Evolutionary conservation across 225 moss, liverwort and hornwort species (phyloP), one percentile per base, ranked within the genome.

Genomic region (Physcomitrellopsis africana): DNA sequence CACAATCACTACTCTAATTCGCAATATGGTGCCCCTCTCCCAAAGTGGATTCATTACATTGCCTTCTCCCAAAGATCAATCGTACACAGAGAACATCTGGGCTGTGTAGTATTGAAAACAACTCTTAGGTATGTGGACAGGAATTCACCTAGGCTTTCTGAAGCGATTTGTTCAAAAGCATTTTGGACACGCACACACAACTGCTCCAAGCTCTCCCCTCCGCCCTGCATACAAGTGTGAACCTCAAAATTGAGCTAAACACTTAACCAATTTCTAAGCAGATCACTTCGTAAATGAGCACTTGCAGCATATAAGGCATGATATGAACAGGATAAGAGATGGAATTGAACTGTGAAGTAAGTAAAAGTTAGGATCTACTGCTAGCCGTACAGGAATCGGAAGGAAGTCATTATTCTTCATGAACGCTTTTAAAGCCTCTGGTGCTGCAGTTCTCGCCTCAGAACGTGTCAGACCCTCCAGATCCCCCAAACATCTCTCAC

Each of bases 191-290:
- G 96, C 44, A 85, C 81, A 72, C 84, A 82, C 37, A 96, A 80
- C 78, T 93, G 90, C 62, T 96, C 92, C 80, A 93, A 77, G 82
- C 90, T 93, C 82, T 96, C 96, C 14, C 93, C 96, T 80, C 96
- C 96, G 69, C 96, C 93, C 93, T 92, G 63, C 66, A 83, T 13
- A 76, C 72, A 32, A 67, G 66, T 65, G 63, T 10, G 56, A 27
- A 48, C 46, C 62, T 74, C 17, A 20, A 77, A 15, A 11, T 42
- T 67, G 22, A 61, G 44, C 56, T 75, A 84, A 47, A 63, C 29
- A 58, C 13, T 55, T 51, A 48, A 73, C 32, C 32, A 37, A 37
- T 37, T 37, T 37, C 32, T 37, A 37, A 27, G 70, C 24, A 76
- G 68, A 51, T 73, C 72, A 63, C 47, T 63, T 32, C 23, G 55